phyloP scores from a whole-genome alignment of 2,329 filamentous ascomycete species.

The Lachnellula arida region DNA sequence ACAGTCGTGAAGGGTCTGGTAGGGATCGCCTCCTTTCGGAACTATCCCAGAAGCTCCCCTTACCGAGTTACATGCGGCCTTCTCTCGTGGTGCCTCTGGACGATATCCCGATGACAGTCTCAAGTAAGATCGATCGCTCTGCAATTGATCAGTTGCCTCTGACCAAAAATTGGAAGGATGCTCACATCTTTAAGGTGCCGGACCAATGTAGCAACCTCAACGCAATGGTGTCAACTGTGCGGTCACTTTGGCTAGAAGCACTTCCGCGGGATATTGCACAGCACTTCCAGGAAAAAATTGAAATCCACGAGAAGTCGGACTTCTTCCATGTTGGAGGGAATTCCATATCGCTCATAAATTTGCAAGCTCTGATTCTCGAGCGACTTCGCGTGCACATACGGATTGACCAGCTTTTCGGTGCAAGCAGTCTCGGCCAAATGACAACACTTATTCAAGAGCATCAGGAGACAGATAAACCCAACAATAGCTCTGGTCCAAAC shows the following conservation, averaged over 20 bases:
- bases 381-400: too few species aligned
- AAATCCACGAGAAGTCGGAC: slow-evolving; percentile 2
- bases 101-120: background rate
- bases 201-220: background rate
- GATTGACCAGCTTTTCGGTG: too few species aligned
- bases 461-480: too few species aligned
- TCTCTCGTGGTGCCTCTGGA: background rate
- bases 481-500: too few species aligned
- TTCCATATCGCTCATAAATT: slow-evolving; percentile 5
- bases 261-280: background rate
- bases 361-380: background rate
- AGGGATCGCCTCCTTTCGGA: slow-evolving; percentile 6
- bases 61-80: background rate
- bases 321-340: slow-evolving; percentile 11
- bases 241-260: slow-evolving; percentile 4
- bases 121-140: background rate
- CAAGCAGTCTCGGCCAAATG: too few species aligned
- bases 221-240: background rate
- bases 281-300: background rate
- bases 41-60: slow-evolving; percentile 24
- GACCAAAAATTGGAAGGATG: background rate
- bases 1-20: background rate
- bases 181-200: too few species aligned
- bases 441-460: too few species aligned
- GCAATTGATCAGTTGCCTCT: background rate